Evolutionary conservation across 2,329 filamentous ascomycete species (phyloP), one percentile per base, ranked within the genome.

Genomic region (Colletotrichum abscissum): DNA sequence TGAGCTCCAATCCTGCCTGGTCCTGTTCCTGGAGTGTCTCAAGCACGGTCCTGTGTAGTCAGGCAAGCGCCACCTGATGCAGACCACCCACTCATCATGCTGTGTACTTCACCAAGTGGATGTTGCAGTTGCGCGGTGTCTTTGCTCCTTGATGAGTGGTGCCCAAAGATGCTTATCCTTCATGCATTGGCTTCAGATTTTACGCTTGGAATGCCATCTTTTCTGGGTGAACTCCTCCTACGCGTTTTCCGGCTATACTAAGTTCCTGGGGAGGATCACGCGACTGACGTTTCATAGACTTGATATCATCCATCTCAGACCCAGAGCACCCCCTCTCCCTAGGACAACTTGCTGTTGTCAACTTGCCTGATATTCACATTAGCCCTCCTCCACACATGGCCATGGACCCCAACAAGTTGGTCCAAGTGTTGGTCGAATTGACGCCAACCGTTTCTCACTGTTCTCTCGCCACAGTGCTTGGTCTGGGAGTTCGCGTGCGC

Each of bases 371-470:
- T 83, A 98, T 99, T 78, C 88, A 91, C 78, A 94, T 99, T 77
- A 87, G 86, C 57, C 90, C 92, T 62, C 89, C 93, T 7, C 88
- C 92, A n/a, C 89, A 89, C 46, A 85, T 86, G 74, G 86, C 84
- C 11, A 88, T 84, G 33, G 84, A 86, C 68, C 83, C 86, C 19
- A 84, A 86, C 84, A 91, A 80, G 80, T 89, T 89, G 85, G 95
- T 86, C 84, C 92, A 87, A 52, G 95, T 98, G 46, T 89, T 92
- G 3, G 95, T 99, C 56, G 91, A 97, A 79, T 93, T 99, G 77
- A 99, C 97, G 12, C 97, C 97, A 11, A 99, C 97, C 30, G 97
- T 98, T 80, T 97, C 96, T 19, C 97, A 98, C 84, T 99, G 97
- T 86, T 97, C 94, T 63, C 90, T 99, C 54, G 97, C 97, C 38